Percentiles rank a stretch among this genome's conserved stretches.
Conservation (phyloP, 129 eudicot species). For the Centaurea solstitialis region DNA sequence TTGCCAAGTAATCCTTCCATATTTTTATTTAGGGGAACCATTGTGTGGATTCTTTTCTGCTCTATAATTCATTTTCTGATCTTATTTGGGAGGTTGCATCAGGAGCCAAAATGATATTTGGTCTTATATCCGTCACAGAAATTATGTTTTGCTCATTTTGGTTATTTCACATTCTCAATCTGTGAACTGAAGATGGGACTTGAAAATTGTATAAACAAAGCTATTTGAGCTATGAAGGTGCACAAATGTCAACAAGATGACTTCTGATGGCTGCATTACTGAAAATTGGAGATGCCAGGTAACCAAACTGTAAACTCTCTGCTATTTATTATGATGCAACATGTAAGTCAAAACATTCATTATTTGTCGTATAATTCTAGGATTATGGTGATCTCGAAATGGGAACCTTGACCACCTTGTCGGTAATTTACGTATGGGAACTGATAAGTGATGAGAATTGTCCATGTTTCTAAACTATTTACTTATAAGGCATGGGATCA, state of each 20-base stretch:
- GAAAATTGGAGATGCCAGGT: not conserved
- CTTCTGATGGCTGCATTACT: not conserved
- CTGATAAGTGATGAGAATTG: not conserved
- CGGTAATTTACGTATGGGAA: not conserved
- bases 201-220: not conserved
- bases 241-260: not conserved
- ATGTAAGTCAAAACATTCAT: not conserved
- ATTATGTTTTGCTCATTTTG: not conserved
- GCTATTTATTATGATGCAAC: not conserved
- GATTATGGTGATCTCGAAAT: not conserved
- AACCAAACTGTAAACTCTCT: not conserved
- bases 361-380: not conserved
- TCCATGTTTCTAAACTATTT: not conserved
- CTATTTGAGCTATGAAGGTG: not conserved
- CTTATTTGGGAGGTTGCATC: not conserved
- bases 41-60: not conserved
- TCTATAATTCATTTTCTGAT: not conserved
- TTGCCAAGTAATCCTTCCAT: not conserved
- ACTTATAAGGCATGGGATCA: not conserved
- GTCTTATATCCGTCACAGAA: no score
- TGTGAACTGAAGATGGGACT: not conserved
- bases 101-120: conserved; percentile 6
- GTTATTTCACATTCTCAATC: not conserved
- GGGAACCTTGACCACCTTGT: not conserved
- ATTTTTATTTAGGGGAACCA: not conserved